Evolutionary conservation across 73 alveolate genomes (phyloP).

Genomic region (Loxodes magnus): DNA sequence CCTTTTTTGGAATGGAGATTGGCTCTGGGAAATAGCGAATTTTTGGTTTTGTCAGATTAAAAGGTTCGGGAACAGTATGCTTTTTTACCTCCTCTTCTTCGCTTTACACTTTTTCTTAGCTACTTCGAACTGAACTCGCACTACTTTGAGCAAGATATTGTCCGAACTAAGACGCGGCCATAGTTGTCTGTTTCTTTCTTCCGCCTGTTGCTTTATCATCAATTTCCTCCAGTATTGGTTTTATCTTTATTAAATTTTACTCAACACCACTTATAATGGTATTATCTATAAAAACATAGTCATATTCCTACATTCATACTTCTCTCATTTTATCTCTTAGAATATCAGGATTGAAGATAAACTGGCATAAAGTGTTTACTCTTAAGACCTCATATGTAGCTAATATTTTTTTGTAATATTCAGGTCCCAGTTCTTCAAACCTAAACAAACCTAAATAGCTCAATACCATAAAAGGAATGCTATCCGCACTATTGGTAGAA

Average conservation of each 20-base stretch:
- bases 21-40: slow-evolving; percentile 75
- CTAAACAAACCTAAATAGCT: slow-evolving; percentile 73
- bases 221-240: no score
- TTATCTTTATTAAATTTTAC: no score
- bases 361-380: slow-evolving; percentile 74
- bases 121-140: slow-evolving; percentile 2
- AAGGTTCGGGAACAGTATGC: slow-evolving; percentile 64
- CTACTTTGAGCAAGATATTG: no score
- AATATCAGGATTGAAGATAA: slow-evolving; percentile 60
- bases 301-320: no score
- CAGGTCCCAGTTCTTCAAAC: slow-evolving; percentile 71
- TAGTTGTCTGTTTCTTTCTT: slow-evolving; percentile 47
- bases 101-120: slow-evolving; percentile 7
- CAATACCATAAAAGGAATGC: slow-evolving; percentile 59
- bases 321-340: no score
- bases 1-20: slow-evolving; percentile 49
- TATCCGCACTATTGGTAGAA: slow-evolving; percentile 78
- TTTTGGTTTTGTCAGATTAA: slow-evolving; percentile 77
- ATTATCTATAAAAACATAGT: no score
- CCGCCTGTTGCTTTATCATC: slow-evolving; percentile 76
- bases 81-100: slow-evolving; percentile 47
- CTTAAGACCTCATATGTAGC: slow-evolving; percentile 75
- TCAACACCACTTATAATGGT: no score
- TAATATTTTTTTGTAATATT: slow-evolving; percentile 51
- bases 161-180: no score